Evolutionary conservation across 139 green algal species (phyloP).

Genomic region (Chlorella sp.): DNA sequence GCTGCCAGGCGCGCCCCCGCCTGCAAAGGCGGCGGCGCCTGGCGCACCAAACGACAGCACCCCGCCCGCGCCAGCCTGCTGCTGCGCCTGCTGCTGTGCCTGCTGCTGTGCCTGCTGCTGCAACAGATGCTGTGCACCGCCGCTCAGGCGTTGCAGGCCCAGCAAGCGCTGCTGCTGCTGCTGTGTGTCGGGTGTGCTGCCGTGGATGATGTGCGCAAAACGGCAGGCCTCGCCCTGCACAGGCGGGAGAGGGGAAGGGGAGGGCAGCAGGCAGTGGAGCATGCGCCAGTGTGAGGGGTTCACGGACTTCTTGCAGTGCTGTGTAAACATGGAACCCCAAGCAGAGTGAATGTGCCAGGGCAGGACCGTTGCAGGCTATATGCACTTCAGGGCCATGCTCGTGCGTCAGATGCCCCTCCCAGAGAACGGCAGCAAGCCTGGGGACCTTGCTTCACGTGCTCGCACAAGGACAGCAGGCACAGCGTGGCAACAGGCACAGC

Average conservation of each 20-base stretch:
- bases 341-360: too few species aligned
- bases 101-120: background rate
- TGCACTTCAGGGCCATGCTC: too few species aligned
- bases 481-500: background rate
- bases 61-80: slow-evolving; percentile 1
- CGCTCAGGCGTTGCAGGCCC: slow-evolving; percentile 28
- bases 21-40: slow-evolving; percentile 22
- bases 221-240: slow-evolving; percentile 26
- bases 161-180: slow-evolving; percentile 12
- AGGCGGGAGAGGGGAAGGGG: too few species aligned
- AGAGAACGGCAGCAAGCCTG: too few species aligned
- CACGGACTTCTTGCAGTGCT: too few species aligned
- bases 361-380: too few species aligned
- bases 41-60: slow-evolving; percentile 32
- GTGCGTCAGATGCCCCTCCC: too few species aligned
- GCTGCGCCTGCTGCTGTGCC: background rate
- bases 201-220: background rate
- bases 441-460: background rate
- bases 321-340: too few species aligned
- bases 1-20: background rate
- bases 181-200: background rate
- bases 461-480: background rate
- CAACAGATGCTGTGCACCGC: background rate
- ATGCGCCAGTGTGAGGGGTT: too few species aligned
- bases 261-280: background rate